Evolutionary conservation across 805 yeast species (phyloP), one percentile per base, ranked within the genome.

Genomic region (Priceomyces fermenticarens): DNA sequence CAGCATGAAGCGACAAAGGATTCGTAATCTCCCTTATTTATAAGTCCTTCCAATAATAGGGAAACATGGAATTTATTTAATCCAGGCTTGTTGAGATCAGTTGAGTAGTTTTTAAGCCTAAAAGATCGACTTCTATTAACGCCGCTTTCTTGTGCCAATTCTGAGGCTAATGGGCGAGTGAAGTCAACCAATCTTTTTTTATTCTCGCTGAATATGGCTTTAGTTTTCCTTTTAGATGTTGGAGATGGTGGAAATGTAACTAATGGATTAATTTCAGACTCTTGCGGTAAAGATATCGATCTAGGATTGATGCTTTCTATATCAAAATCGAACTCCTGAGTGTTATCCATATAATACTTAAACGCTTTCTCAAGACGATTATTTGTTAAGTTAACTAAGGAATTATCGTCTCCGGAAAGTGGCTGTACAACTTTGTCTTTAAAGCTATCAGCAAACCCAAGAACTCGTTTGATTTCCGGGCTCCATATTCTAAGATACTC

Each of bases 11-110:
- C 40, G 27, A 59, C 43, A 39, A 62, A 63, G 38, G 65, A 70
- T 12, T 49, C 47, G 16, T 53, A 44, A 38, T 52, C 54, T 3
- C 72, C 72, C 35, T 68, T 43, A 16, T 54, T 50, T 28, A 53
- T 30, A 15, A 70, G 48, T 1, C 58, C 60, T 32, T 67, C 70
- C 26, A 69, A 45, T 5, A 54, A 52, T n/a, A 47, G 45, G 40
- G 55, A 55, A 15, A 68, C 41, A 27, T 67, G 38, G 38, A 65
- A 67, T 42, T 55, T 58, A 47, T 68, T 70, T 32, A 67, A 44
- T 8, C 55, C 44, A 14, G 47, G 33, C 38, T 46, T 46, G 35
- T 41, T 40, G 10, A 43, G 16, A 20, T 37, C 33, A 6, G 29
- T 27, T 9, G 54, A 35, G 27, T 46, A 32, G 34, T 48, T 47